These are phyloP conservation scores for Boletus patriciae DNA, from an alignment of 768 basidiomycete genomes.

Conservation along the genomic window DNA sequence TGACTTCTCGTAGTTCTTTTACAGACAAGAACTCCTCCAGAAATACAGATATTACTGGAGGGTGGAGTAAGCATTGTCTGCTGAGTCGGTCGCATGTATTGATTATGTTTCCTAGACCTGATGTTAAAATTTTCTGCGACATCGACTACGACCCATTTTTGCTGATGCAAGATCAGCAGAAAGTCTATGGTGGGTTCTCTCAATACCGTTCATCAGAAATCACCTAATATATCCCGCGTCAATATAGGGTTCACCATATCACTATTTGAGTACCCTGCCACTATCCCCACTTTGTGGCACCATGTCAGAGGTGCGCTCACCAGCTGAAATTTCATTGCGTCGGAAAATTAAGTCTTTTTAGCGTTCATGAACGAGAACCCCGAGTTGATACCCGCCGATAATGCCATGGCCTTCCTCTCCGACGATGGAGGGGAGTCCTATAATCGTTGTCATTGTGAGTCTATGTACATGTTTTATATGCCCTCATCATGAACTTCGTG, in stretches of 20 bases:
- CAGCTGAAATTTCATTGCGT: neutral
- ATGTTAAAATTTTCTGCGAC: conserved; percentile 81
- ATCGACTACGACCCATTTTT: conserved; percentile 77
- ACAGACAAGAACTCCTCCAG: conserved; percentile 71
- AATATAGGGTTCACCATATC: conserved; percentile 73
- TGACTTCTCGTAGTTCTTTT: conserved; percentile 64
- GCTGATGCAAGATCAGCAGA: conserved; percentile 75
- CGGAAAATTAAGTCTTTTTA: conserved; percentile 27
- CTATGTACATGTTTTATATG: conserved; percentile 4
- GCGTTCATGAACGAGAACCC: conserved; percentile 70
- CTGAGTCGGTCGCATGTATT: conserved; percentile 6
- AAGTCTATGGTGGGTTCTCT: conserved; percentile 66
- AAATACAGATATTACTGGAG: conserved; percentile 89
- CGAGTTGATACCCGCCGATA: conserved; percentile 57
- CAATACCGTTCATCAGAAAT: neutral
- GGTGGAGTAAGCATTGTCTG: conserved; percentile 62
- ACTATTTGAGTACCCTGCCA: conserved; percentile 73
- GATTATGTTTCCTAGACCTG: conserved; percentile 48
- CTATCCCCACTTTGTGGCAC: conserved; percentile 81
- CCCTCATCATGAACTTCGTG: conserved; percentile 17
- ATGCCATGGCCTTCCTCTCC: conserved; percentile 74
- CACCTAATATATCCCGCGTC: conserved; percentile 24
- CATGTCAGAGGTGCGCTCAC: conserved; percentile 57
- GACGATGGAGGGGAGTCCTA: conserved; percentile 66
- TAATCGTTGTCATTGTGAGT: conserved; percentile 77